Conservation (phyloP, 2,329 filamentous ascomycete genomes). For the Daldinia sp. region DNA sequence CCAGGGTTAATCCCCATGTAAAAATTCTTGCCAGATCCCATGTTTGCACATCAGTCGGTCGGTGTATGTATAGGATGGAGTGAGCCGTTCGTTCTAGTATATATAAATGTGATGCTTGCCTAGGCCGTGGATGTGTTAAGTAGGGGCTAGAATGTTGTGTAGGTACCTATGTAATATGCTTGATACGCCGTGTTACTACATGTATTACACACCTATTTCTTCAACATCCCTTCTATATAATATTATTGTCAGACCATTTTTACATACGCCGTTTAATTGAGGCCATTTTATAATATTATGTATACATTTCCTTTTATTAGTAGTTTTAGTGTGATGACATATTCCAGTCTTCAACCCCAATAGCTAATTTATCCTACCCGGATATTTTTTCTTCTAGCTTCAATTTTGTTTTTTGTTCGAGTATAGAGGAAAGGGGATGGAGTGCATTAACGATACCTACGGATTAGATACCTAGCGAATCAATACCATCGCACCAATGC, state of each 20-base stretch:
- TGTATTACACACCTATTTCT: background rate
- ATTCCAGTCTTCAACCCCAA: background rate
- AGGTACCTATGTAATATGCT: background rate
- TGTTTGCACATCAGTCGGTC: background rate
- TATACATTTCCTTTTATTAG: background rate
- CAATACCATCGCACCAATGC: constrained; percentile 9
- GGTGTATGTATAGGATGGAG: background rate
- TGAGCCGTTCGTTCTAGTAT: background rate
- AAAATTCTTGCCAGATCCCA: background rate
- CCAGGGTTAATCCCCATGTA: constrained; percentile 7
- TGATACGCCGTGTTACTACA: constrained; percentile 15
- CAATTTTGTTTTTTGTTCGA: background rate
- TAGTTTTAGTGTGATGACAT: background rate
- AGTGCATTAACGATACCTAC: background rate
- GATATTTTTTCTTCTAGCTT: background rate
- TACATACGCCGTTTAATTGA: background rate
- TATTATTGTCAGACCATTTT: constrained; percentile 10
- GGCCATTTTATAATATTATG: background rate
- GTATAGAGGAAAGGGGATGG: background rate
- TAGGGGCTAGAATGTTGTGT: constrained; percentile 9
- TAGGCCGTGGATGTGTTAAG: constrained; percentile 8
- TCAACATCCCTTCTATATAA: constrained; percentile 7
- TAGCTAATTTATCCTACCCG: background rate
- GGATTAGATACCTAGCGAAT: constrained; percentile 11
- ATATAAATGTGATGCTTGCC: constrained; percentile 10